phyloP scores from a whole-genome alignment of 139 green algal species.

The Edaphochlamys debaryana region DNA sequence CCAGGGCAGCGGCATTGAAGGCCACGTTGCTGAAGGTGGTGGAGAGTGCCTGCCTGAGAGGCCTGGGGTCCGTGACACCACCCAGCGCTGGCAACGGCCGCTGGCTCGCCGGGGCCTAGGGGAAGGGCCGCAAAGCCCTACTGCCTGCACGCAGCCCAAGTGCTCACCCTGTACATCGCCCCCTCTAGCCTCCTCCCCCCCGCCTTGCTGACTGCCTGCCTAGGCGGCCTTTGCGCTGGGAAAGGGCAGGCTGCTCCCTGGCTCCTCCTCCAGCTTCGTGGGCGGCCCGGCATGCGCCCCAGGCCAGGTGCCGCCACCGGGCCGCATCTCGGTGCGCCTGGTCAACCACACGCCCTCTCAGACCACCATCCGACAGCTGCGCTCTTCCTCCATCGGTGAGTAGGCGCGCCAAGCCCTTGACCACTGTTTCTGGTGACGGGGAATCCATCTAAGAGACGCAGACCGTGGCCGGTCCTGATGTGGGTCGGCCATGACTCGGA shows the following conservation, averaged over 20 bases:
- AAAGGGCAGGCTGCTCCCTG: background rate
- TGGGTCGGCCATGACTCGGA: background rate
- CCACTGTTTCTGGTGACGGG: no score
- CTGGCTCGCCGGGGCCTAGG: no score
- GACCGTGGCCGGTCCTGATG: no score
- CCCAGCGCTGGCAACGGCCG: no score
- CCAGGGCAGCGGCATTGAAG: no score
- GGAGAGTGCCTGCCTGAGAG: background rate
- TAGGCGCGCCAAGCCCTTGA: no score
- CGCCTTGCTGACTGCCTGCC: background rate
- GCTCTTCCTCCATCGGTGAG: constrained; percentile 66
- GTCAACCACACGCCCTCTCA: constrained; percentile 55
- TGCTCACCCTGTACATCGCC: no score
- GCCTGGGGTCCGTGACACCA: no score
- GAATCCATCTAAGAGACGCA: background rate
- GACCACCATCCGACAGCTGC: constrained; percentile 65
- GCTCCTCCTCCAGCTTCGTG: background rate
- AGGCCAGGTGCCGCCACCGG: background rate
- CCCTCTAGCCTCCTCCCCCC: no score
- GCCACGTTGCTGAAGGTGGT: background rate
- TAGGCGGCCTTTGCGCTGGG: constrained; percentile 15
- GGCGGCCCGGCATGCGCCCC: background rate
- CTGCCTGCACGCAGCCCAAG: no score
- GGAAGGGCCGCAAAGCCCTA: no score
- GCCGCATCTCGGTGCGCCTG: constrained; percentile 56